A percentile compares a stretch with the other conserved stretches of the same genome.
These are phyloP conservation scores for Cyberlindnera veronae DNA, from an alignment of 805 yeast species.

Conservation along the genomic window DNA sequence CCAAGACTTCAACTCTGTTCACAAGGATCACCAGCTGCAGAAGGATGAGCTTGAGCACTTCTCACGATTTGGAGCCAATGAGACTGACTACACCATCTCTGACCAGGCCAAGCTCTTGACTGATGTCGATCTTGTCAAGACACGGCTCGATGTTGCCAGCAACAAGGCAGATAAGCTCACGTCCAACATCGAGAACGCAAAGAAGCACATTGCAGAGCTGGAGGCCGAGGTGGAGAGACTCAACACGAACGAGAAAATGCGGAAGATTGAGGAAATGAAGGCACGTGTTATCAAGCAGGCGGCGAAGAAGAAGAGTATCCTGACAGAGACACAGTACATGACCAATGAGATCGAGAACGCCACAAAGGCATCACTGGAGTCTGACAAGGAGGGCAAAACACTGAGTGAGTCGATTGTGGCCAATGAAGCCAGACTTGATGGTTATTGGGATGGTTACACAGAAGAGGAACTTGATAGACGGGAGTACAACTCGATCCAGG, in stretches of 20 bases:
- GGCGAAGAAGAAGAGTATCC: slow-evolving; percentile 42
- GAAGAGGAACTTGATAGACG: slow-evolving; percentile 14
- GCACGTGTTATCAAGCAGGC: slow-evolving; percentile 42
- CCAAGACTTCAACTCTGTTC: slow-evolving; percentile 48
- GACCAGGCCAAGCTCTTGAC: slow-evolving; percentile 43
- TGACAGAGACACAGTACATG: slow-evolving; percentile 65
- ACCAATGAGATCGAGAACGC: slow-evolving; percentile 55
- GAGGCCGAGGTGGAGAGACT: slow-evolving; percentile 29
- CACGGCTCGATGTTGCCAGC: slow-evolving; percentile 30
- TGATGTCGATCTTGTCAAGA: slow-evolving; percentile 42
- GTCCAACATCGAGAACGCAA: slow-evolving; percentile 24
- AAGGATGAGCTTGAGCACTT: slow-evolving; percentile 45
- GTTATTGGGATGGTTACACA: slow-evolving; percentile 19
- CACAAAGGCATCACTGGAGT: slow-evolving; percentile 42
- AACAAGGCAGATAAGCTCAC: slow-evolving; percentile 30
- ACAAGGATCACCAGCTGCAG: slow-evolving; percentile 41
- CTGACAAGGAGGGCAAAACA: slow-evolving; percentile 31
- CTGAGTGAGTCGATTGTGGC: slow-evolving; percentile 13
- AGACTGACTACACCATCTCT: slow-evolving; percentile 39
- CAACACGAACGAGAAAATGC: slow-evolving; percentile 24
- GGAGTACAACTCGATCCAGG: slow-evolving; percentile 16
- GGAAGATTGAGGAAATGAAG: slow-evolving; percentile 40
- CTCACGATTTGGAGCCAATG: slow-evolving; percentile 37
- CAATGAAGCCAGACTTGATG: slow-evolving; percentile 15
- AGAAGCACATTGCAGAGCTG: slow-evolving; percentile 25